Percentiles rank a stretch among this genome's conserved stretches.
Evolutionary conservation across 768 basidiomycete species (phyloP).

Genomic region (Phylloporus sp.): DNA sequence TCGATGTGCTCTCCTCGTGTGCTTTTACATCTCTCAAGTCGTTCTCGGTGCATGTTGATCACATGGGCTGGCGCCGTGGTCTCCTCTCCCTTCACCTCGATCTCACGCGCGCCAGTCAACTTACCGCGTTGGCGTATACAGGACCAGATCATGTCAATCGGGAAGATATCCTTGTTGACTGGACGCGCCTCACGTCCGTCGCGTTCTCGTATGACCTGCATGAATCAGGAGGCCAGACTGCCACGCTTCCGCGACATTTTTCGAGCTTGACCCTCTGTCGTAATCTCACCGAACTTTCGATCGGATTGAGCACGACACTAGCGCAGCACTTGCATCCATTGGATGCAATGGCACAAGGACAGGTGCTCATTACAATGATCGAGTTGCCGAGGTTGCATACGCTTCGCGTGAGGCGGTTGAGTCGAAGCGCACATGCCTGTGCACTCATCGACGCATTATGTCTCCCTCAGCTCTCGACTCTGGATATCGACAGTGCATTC

Average conservation of each 20-base stretch:
- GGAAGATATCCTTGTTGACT: constrained; percentile 22
- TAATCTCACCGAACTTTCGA: constrained; percentile 22
- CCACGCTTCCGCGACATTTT: constrained; percentile 21
- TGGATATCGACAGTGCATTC: constrained; percentile 22
- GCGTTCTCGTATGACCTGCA: constrained; percentile 23
- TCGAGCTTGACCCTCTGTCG: constrained; percentile 9
- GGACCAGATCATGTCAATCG: constrained; percentile 20
- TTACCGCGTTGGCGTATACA: constrained; percentile 22
- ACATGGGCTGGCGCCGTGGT: constrained; percentile 27
- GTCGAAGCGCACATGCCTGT: constrained; percentile 13
- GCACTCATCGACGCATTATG: constrained; percentile 17
- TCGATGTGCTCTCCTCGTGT: constrained; percentile 18
- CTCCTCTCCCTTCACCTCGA: constrained; percentile 20
- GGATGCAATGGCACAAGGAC: constrained; percentile 4
- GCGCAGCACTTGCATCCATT: constrained; percentile 14
- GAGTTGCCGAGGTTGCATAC: constrained; percentile 20
- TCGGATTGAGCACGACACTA: constrained; percentile 15
- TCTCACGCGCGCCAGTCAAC: constrained; percentile 13
- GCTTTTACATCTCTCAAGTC: constrained; percentile 20
- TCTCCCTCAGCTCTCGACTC: constrained; percentile 20
- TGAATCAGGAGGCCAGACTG: constrained; percentile 23
- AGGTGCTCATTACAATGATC: constrained; percentile 2
- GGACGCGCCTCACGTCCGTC: constrained; percentile 23
- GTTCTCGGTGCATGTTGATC: constrained; percentile 23
- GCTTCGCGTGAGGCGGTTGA: constrained; percentile 22